Conservation (phyloP, 75 land plant species). For the Chamaecyparis obtusa region DNA sequence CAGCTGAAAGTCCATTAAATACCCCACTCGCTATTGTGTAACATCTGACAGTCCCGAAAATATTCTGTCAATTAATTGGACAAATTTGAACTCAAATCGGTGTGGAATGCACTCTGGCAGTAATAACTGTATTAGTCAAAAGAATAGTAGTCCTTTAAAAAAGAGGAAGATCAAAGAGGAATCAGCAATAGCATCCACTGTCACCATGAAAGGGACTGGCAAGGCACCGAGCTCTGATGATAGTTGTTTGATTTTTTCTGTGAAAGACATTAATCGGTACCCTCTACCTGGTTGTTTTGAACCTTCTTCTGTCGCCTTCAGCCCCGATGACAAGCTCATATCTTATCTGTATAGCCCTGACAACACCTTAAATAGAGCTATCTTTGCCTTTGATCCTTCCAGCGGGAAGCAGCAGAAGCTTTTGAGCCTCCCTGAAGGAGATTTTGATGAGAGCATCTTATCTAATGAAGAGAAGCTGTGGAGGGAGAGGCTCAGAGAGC, state of each 20-base stretch:
- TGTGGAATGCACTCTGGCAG: not conserved
- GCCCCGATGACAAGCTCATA: constrained; percentile 80
- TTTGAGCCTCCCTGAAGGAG: constrained; percentile 76
- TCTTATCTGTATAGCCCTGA: constrained; percentile 86
- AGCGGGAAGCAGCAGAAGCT: constrained; percentile 53
- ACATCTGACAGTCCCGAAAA: not conserved
- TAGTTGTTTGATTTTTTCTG: constrained; percentile 47
- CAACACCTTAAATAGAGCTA: constrained; percentile 59
- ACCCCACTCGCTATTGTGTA: not conserved
- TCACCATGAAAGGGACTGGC: constrained; percentile 36
- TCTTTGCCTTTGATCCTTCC: constrained; percentile 64
- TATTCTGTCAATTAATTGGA: not conserved
- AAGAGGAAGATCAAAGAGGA: constrained; percentile 32
- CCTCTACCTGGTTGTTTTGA: constrained; percentile 88
- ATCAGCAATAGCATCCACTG: constrained; percentile 13
- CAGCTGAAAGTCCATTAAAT: not conserved
- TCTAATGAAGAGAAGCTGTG: constrained; percentile 88
- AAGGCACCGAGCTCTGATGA: constrained; percentile 30
- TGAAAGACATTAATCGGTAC: constrained; percentile 83
- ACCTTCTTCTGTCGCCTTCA: constrained; percentile 71
- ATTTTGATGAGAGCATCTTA: constrained; percentile 84
- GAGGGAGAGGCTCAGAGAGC: constrained; percentile 85
- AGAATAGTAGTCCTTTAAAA: not conserved
- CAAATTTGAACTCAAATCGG: not conserved
- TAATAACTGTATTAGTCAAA: not conserved